Base-by-base conservation (phyloP, 116 monocot genomes). In the Phalaenopsis hybrid region DNA sequence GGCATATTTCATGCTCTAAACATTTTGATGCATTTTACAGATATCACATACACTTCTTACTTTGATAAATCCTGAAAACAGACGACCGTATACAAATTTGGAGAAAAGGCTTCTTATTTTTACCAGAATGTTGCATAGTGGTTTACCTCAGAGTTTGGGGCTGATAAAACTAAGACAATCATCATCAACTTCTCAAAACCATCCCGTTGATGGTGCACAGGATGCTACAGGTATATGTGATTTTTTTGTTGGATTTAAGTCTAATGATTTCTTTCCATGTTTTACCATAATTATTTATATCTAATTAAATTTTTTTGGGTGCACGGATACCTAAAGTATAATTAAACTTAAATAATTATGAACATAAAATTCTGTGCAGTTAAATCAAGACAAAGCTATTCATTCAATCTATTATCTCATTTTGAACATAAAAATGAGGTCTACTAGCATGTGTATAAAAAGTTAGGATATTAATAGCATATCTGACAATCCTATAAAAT, bases 31-130 rank as follows among this genome's bases (percentile, higher is more conserved):
- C 23, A 8, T 82, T 85, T 72, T 86, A 43, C 84, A 98, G 95
- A 50, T 98, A 61, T 90, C 98, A 78, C 98, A 98, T 79, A 89
- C 95, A 68, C 89, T 98, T 65, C 87, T 98, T 69, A 89, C 86
- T 82, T 67, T 95, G 45, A 85, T 95, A 87, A 86, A 98, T 76
- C 86, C 90, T 83, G 79, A 79, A 85, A 90, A 81, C 78, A 89
- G 91, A 72, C 79, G 81, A 77, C 88, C 98, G 76, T 92, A 90
- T 84, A 55, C 83, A 81, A 90, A 86, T 79, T 49, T 87, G 55
- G 79, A 78, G 70, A 89, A 86, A 81, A 90, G 98, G 86, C 85
- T 94, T 79, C 25, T 83, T 82, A 83, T 95, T 49, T 92, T 98
- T 72, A 78, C 90, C 67, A 91, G 81, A 90, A 92, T 98, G 95